phyloP scores from a whole-genome alignment of 192 early-diverging fungal species.

The Coemansia sp. region DNA sequence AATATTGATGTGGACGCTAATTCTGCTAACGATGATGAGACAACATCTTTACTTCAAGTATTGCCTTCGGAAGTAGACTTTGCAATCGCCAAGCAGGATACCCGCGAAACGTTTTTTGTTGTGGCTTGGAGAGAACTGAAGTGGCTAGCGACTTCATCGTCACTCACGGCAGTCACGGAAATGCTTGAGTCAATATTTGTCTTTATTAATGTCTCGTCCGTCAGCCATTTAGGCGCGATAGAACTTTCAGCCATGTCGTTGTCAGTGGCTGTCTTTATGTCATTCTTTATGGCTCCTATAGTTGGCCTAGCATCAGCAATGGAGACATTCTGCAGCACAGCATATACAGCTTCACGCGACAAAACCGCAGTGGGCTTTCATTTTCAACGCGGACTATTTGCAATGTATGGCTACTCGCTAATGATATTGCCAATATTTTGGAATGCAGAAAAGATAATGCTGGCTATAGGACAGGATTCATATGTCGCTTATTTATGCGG shows the following conservation, averaged over 20 bases:
- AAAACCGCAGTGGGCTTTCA: slow-evolving; percentile 36
- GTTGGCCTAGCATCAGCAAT: slow-evolving; percentile 61
- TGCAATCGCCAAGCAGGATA: too few relatives aligned
- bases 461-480: slow-evolving; percentile 65
- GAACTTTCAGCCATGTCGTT: slow-evolving; percentile 68
- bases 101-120: slow-evolving; percentile 12
- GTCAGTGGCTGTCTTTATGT: slow-evolving; percentile 53
- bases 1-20: too few relatives aligned
- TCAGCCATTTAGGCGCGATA: slow-evolving; percentile 63
- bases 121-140: slow-evolving; percentile 26
- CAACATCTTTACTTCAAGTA: too few relatives aligned
- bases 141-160: slow-evolving; percentile 34
- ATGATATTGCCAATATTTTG: slow-evolving; percentile 12
- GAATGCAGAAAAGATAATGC: slow-evolving; percentile 57
- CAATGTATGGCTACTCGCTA: slow-evolving; percentile 7
- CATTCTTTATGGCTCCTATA: slow-evolving; percentile 57
- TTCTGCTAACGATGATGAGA: too few relatives aligned
- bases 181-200: slow-evolving; percentile 64
- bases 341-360: slow-evolving; percentile 29
- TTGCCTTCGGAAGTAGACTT: too few relatives aligned
- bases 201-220: slow-evolving; percentile 60
- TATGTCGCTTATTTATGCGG: slow-evolving; percentile 60
- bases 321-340: slow-evolving; percentile 30
- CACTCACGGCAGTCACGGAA: slow-evolving; percentile 61
- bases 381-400: slow-evolving; percentile 33